Percentiles rank a stretch among this genome's conserved stretches.
Evolutionary conservation across 176 grass and related monocot genomes (phyloP).

Genomic region (Luzula sylvatica): DNA sequence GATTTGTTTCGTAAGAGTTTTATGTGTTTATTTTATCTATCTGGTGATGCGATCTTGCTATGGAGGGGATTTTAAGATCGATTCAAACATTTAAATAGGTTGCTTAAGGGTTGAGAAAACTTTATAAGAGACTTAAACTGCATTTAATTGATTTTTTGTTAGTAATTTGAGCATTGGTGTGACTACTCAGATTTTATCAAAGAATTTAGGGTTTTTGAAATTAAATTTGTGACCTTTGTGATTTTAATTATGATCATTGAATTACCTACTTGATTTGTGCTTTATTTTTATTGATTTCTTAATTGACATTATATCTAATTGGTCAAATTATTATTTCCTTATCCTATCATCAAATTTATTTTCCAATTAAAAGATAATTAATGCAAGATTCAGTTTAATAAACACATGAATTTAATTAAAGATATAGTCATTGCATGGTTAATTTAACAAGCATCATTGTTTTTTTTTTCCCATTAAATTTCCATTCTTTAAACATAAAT

Average conservation of each 20-base stretch:
- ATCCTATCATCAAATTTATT: background rate
- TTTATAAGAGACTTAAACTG: background rate
- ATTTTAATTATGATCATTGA: too few relatives aligned
- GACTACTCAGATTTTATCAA: background rate
- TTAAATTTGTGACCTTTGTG: conserved; percentile 1
- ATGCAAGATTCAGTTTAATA: background rate
- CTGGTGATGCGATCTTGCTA: conserved; percentile 18
- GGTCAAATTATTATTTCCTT: background rate
- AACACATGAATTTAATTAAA: conserved; percentile 1
- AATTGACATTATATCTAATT: too few relatives aligned
- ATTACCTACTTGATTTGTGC: conserved; percentile 13
- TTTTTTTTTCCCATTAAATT: background rate
- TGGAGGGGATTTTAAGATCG: background rate
- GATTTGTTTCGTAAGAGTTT: background rate
- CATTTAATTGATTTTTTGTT: conserved; percentile 13
- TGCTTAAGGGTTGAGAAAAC: conserved; percentile 6
- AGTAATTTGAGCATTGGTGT: conserved; percentile 11
- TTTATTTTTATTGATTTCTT: background rate
- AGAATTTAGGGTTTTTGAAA: conserved; percentile 1
- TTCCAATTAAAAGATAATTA: conserved; percentile 3
- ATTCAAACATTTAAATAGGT: conserved; percentile 17
- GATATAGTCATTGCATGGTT: background rate
- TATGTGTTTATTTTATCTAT: conserved; percentile 16
- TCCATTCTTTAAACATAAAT: background rate
- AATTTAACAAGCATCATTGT: background rate